Conservation (phyloP, 306 rosid species). For the Medicago lupulina region DNA sequence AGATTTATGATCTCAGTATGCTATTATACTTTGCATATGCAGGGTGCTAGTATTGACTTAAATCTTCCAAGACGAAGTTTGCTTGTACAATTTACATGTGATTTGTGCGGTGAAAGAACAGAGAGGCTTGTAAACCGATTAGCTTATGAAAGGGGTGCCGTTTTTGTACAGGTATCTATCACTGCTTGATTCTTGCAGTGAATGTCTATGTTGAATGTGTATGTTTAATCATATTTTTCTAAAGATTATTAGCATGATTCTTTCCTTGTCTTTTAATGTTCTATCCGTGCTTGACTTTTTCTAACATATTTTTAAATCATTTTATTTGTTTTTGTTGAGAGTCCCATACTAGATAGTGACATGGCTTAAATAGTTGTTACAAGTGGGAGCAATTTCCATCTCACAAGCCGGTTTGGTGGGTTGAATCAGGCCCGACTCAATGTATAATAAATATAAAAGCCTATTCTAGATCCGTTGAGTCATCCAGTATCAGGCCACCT, state of each 20-base stretch:
- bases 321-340: background rate
- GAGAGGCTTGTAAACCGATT: slow-evolving; percentile 75
- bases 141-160: slow-evolving; percentile 80
- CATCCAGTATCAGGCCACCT: background rate
- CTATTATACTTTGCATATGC: slow-evolving; percentile 29
- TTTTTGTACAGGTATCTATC: slow-evolving; percentile 76
- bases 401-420: background rate
- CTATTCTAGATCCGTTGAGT: too few species aligned
- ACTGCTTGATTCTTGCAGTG: slow-evolving; percentile 24
- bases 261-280: background rate
- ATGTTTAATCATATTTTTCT: slow-evolving; percentile 27
- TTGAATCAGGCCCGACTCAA: too few species aligned
- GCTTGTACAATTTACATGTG: slow-evolving; percentile 80
- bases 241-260: background rate
- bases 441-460: too few species aligned
- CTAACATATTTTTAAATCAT: background rate
- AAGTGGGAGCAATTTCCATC: background rate
- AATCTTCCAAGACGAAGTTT: slow-evolving; percentile 85
- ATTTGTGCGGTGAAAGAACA: slow-evolving; percentile 77
- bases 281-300: background rate
- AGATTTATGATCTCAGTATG: background rate
- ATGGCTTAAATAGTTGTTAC: background rate
- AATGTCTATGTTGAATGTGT: slow-evolving; percentile 10
- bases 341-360: background rate
- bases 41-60: slow-evolving; percentile 71